A percentile compares a stretch with the other conserved stretches of the same genome.
These are phyloP conservation scores for Suhomyces tanzawaensis DNA, from an alignment of 805 yeast genomes.

Conservation along the genomic window DNA sequence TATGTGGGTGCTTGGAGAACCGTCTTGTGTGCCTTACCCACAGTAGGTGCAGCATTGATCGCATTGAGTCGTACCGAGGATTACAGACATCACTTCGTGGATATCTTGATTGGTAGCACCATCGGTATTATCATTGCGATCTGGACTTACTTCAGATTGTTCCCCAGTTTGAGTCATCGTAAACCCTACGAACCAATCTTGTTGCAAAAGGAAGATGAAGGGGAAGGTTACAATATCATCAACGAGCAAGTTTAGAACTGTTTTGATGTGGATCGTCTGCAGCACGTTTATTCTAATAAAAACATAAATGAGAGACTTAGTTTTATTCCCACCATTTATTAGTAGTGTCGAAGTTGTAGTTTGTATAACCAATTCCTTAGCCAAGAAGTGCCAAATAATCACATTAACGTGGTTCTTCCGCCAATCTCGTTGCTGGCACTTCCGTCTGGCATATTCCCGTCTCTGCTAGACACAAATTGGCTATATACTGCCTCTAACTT, in stretches of 20 bases:
- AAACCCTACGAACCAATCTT: conserved; percentile 41
- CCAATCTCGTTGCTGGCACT: conserved; percentile 78
- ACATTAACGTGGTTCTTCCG: conserved; percentile 81
- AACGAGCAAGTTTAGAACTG: conserved; percentile 1
- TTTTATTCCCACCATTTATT: background rate
- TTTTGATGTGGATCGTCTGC: too few relatives aligned
- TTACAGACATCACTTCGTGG: conserved; percentile 90
- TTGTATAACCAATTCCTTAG: too few relatives aligned
- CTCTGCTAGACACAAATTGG: conserved; percentile 72
- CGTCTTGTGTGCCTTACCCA: conserved; percentile 51
- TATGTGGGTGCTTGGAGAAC: conserved; percentile 64
- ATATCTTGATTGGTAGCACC: conserved; percentile 68
- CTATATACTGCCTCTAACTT: conserved; percentile 65
- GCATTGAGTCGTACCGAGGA: conserved; percentile 89
- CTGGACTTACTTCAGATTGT: conserved; percentile 54
- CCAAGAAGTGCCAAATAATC: too few relatives aligned
- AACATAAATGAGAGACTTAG: background rate
- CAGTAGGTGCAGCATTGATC: conserved; percentile 66
- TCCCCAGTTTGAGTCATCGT: conserved; percentile 38
- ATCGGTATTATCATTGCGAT: conserved; percentile 64
- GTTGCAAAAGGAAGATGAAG: conserved; percentile 13
- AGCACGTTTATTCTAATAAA: too few relatives aligned
- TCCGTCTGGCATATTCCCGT: conserved; percentile 88
- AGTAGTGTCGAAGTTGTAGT: background rate
- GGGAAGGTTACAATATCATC: conserved; percentile 10